Conservation (phyloP, 495 filamentous ascomycete species). For the Penicillium chermesinum region DNA sequence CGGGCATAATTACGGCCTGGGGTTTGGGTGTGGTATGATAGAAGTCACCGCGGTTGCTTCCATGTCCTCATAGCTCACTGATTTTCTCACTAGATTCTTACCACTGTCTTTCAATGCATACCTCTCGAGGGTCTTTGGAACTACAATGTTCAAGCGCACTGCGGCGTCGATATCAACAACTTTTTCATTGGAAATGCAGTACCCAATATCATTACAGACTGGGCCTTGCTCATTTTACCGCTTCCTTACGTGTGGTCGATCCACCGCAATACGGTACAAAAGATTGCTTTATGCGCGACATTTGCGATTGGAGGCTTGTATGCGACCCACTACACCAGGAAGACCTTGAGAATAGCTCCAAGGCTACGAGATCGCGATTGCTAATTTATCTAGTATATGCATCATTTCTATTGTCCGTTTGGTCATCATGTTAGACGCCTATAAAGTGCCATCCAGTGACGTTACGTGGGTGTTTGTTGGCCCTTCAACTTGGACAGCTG, state of each 20-base stretch:
- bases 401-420: not conserved
- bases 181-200: not conserved
- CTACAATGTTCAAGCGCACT: not conserved
- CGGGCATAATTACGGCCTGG: not conserved
- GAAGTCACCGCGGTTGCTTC: not conserved
- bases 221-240: not conserved
- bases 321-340: not conserved
- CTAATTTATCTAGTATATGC: not conserved
- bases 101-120: not conserved
- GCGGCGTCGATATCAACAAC: not conserved
- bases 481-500: not conserved
- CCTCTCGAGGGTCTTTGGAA: not conserved
- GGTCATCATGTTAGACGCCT: not conserved
- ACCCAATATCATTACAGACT: conserved; percentile 1
- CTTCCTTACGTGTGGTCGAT: not conserved
- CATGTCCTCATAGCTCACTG: not conserved
- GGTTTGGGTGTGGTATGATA: not conserved
- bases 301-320: not conserved
- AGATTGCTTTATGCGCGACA: not conserved
- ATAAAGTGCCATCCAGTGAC: not conserved
- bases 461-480: not conserved
- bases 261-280: not conserved
- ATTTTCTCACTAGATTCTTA: not conserved
- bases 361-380: not conserved
- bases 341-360: too few relatives aligned